phyloP scores from a whole-genome alignment of 169 alveolate species.

The Eimeria praecox region DNA sequence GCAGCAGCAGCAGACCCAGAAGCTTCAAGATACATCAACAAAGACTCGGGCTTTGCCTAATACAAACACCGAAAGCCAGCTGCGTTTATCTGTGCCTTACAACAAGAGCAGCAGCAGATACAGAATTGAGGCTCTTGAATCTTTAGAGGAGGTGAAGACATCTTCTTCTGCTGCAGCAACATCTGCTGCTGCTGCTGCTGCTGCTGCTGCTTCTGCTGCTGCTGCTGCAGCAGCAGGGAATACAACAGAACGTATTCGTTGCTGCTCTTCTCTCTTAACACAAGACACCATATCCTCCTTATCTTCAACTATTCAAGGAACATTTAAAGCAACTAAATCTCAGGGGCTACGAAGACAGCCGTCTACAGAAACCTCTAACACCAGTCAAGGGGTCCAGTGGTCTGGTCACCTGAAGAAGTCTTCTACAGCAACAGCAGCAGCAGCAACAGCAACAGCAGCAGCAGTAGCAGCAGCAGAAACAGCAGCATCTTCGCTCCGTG shows the following conservation, averaged over 20 bases:
- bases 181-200: background rate
- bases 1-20: conserved; percentile 32
- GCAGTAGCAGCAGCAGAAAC: no score
- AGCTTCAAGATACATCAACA: background rate
- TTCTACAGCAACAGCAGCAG: background rate
- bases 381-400: background rate
- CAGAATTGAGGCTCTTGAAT: background rate
- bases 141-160: background rate
- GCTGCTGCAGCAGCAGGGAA: background rate
- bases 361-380: background rate
- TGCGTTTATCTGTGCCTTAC: background rate
- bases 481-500: no score
- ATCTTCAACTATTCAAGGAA: background rate
- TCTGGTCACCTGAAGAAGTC: background rate
- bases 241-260: no score
- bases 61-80: background rate
- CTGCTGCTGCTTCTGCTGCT: background rate
- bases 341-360: background rate
- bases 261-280: no score
- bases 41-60: background rate
- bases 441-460: no score
- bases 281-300: background rate
- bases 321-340: background rate
- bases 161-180: background rate
- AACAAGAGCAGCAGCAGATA: background rate